These are phyloP conservation scores for Lipomyces kockii DNA, from an alignment of 805 yeast genomes.

Conservation along the genomic window DNA sequence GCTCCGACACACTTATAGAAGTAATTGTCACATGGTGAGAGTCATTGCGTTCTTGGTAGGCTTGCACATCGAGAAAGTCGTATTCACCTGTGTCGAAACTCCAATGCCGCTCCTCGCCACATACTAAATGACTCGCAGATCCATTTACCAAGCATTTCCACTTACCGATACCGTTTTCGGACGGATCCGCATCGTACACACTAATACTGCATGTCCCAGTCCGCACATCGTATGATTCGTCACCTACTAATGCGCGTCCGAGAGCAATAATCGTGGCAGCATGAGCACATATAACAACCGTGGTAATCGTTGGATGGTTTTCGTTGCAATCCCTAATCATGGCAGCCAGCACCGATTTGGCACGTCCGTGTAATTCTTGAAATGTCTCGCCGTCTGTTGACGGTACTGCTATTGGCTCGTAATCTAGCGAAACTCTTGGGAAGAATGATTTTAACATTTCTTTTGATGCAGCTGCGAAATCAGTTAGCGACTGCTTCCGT, in stretches of 20 bases:
- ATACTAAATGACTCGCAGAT: conserved; percentile 64
- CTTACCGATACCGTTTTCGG: conserved; percentile 41
- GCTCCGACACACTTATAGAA: background rate
- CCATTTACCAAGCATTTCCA: conserved; percentile 79
- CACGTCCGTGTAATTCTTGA: conserved; percentile 68
- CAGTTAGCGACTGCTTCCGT: background rate
- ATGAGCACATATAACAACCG: conserved; percentile 79
- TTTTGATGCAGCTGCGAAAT: conserved; percentile 54
- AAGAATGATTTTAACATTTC: conserved; percentile 60
- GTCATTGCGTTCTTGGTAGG: conserved; percentile 12
- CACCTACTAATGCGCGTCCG: conserved; percentile 73
- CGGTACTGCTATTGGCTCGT: conserved; percentile 65
- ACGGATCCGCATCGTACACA: conserved; percentile 50
- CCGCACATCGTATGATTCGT: conserved; percentile 56
- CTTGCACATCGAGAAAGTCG: conserved; percentile 35
- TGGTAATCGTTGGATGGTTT: conserved; percentile 62
- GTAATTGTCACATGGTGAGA: background rate
- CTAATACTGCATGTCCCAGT: conserved; percentile 90
- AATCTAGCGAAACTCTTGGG: conserved; percentile 51
- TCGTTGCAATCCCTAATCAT: conserved; percentile 64
- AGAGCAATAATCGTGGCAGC: conserved; percentile 92
- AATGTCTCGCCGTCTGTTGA: conserved; percentile 73
- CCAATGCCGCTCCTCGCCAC: conserved; percentile 96
- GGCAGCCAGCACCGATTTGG: conserved; percentile 56
- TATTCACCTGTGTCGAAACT: conserved; percentile 53